phyloP scores from a whole-genome alignment of 2,329 filamentous ascomycete species.

The Leptographium flavum region DNA sequence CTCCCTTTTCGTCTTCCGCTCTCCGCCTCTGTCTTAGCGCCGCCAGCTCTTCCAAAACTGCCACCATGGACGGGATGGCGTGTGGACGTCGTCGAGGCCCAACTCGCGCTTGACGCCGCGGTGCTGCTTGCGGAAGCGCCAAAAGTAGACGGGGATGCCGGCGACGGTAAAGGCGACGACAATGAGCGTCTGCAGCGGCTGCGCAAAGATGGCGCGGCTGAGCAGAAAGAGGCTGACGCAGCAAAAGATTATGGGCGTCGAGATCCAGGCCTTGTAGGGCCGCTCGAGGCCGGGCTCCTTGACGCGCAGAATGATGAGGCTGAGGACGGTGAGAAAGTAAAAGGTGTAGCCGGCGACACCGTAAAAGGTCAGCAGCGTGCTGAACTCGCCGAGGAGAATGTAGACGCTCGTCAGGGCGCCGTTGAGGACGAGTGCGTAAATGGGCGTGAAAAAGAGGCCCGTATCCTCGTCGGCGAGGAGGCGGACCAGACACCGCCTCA shows the following conservation, averaged over 20 bases:
- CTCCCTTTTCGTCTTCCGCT: not conserved
- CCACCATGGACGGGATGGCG: slow-evolving; percentile 31
- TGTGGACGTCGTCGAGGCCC: slow-evolving; percentile 14
- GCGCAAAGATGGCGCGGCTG: slow-evolving; percentile 74
- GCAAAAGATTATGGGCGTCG: slow-evolving; percentile 94
- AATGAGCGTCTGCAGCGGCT: slow-evolving; percentile 78
- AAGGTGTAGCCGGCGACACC: slow-evolving; percentile 95
- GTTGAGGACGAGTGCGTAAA: slow-evolving; percentile 82
- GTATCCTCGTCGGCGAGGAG: slow-evolving; percentile 62
- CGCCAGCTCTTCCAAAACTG: slow-evolving; percentile 41
- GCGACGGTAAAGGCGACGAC: slow-evolving; percentile 74
- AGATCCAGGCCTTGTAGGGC: slow-evolving; percentile 93
- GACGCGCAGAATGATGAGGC: slow-evolving; percentile 79
- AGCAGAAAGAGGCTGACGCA: slow-evolving; percentile 91
- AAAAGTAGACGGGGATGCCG: slow-evolving; percentile 81
- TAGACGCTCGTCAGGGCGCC: slow-evolving; percentile 58
- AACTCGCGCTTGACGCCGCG: slow-evolving; percentile 28
- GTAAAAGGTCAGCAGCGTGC: slow-evolving; percentile 88
- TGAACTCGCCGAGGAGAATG: slow-evolving; percentile 77
- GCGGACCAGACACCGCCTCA: slow-evolving; percentile 42
- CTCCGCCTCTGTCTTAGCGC: not conserved
- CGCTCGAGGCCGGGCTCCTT: slow-evolving; percentile 76
- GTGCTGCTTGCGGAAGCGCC: slow-evolving; percentile 49
- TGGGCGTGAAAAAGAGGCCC: slow-evolving; percentile 83
- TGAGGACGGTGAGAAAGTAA: slow-evolving; percentile 90